Conservation (phyloP, 768 basidiomycete species). For the Leccinum boreale region DNA sequence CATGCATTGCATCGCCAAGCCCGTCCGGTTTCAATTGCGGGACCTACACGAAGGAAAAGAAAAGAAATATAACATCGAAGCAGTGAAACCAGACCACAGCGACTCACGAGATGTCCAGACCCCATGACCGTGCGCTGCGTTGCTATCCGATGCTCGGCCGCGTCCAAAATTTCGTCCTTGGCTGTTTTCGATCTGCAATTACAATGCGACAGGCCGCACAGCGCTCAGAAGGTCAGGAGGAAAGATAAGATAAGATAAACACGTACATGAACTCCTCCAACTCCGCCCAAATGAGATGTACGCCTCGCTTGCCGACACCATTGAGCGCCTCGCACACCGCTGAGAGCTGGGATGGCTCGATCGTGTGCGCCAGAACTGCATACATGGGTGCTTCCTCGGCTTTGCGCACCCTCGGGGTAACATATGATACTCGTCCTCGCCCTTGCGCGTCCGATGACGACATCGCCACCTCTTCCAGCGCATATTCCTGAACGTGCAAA, state of each 20-base stretch:
- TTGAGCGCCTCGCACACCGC: constrained; percentile 15
- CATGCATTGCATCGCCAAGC: constrained; percentile 24
- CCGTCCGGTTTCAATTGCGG: constrained; percentile 29
- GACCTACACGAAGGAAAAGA: constrained; percentile 12
- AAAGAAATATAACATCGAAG: background rate
- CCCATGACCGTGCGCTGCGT: constrained; percentile 23
- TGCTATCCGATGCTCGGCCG: constrained; percentile 18
- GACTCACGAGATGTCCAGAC: constrained; percentile 30
- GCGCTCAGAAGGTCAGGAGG: background rate
- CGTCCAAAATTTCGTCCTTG: constrained; percentile 28
- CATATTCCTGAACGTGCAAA: constrained; percentile 18
- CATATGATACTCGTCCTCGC: background rate
- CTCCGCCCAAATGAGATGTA: constrained; percentile 32
- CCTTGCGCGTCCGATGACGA: constrained; percentile 3
- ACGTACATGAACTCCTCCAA: constrained; percentile 30
- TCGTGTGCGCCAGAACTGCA: constrained; percentile 23
- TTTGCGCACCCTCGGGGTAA: constrained; percentile 25
- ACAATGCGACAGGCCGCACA: background rate
- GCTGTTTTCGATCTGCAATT: constrained; percentile 22
- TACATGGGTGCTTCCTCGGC: constrained; percentile 31
- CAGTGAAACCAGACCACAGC: background rate
- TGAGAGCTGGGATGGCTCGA: constrained; percentile 23
- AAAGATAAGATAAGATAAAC: background rate
- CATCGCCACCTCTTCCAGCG: constrained; percentile 19
- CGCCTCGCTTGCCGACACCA: constrained; percentile 8